phyloP scores from a whole-genome alignment of 805 yeast genomes.

The Kodamaea neixiangensis region DNA sequence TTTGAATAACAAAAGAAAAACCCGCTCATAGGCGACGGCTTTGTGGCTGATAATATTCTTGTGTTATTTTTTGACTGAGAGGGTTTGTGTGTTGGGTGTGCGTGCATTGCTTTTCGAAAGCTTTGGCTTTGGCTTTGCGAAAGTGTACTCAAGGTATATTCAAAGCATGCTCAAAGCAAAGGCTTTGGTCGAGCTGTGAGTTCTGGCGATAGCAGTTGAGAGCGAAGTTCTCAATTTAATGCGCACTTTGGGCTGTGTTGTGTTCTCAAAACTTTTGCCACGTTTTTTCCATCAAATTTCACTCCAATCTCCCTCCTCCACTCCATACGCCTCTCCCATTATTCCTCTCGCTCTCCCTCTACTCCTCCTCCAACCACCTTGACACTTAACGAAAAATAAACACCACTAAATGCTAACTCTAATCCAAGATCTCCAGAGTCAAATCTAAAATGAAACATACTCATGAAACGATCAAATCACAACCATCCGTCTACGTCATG shows the following conservation, averaged over 20 bases:
- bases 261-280: too few relatives aligned
- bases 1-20: constrained; percentile 5
- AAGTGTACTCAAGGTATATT: too few relatives aligned
- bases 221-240: too few relatives aligned
- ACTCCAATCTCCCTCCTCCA: not conserved
- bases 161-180: too few relatives aligned
- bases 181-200: too few relatives aligned
- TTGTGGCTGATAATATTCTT: not conserved
- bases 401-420: not conserved
- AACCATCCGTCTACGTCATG: too few relatives aligned
- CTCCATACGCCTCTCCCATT: not conserved
- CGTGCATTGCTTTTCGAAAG: not conserved
- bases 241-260: too few relatives aligned
- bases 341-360: not conserved
- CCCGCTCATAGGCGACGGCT: constrained; percentile 5
- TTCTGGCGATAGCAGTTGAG: too few relatives aligned
- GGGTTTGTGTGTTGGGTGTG: constrained; percentile 3
- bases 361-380: not conserved
- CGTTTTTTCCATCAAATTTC: too few relatives aligned
- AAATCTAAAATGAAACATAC: not conserved
- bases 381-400: not conserved
- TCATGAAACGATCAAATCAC: too few relatives aligned
- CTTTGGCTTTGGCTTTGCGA: too few relatives aligned
- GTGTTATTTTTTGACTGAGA: not conserved
- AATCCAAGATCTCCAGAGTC: not conserved